Evolutionary conservation across 169 alveolate species (phyloP), one percentile per base, ranked within the genome.

Genomic region (Eimeria sp.): DNA sequence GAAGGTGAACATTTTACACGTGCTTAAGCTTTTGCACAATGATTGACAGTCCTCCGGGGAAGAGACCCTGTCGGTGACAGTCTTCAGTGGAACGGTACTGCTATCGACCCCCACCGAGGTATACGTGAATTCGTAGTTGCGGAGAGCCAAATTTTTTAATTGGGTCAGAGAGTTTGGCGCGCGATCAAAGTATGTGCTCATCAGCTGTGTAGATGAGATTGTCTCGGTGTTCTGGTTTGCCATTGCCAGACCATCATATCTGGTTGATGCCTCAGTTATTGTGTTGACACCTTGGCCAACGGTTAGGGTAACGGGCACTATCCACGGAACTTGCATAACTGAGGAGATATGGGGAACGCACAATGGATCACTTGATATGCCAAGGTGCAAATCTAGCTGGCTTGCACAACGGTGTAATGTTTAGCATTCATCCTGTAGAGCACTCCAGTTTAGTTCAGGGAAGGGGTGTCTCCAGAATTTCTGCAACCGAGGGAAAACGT

Each of bases 31-130:
- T 63, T 58, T 87, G 73, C 93, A 87, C 49, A 87, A 18, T n/a
- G 78, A 25, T 43, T 63, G 78, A 58, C 93, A 87, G 7, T 45
- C 93, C 40, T 43, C 16, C 14, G 73, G 61, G 20, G 65, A 40
- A 6, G 65, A 25, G n/a, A 57, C 72, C 22, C 67, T 87, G 49
- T 87, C 93, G 1, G 93, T 87, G 47, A 63, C 16, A 25, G 83
- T 63, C 7, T 58, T 43, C 61, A 87, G 16, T 4, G 72, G 9
- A 43, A 82, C 45, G 25, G 93, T 61, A 13, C 45, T 58, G 82
- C 82, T 87, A 49, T 87, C 93, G 43, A 87, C 45, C 5, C 93
- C 93, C 51, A 87, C 82, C 11, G n/a, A 18, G 20, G 57, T 1
- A 3, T 65, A 73, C 45, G 47, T 30, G 63, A 63, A 6, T 13